These are phyloP conservation scores for Centaurea solstitialis DNA, from an alignment of 129 eudicot genomes.

Conservation along the genomic window DNA sequence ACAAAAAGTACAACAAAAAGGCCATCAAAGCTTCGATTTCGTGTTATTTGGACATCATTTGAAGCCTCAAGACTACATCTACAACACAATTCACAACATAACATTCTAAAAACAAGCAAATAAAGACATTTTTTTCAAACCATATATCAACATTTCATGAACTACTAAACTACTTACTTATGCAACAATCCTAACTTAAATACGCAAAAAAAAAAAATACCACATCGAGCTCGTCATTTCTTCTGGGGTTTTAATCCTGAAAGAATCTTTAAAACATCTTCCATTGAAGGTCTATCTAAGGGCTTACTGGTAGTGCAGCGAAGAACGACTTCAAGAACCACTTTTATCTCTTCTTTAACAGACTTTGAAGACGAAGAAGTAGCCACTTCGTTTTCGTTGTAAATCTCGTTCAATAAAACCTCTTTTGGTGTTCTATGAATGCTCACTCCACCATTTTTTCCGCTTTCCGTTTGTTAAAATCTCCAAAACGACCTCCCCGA, in stretches of 20 bases:
- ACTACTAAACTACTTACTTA: constrained; percentile 14
- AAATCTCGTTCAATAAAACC: constrained; percentile 50
- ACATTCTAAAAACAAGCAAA: constrained; percentile 31
- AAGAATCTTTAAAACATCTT: constrained; percentile 63
- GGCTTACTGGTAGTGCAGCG: constrained; percentile 62
- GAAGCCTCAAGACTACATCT: constrained; percentile 5
- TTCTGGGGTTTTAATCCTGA: constrained; percentile 42
- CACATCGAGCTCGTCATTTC: constrained; percentile 15
- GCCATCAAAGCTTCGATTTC: constrained; percentile 5
- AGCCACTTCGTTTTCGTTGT: constrained; percentile 49
- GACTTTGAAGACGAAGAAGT: constrained; percentile 40
- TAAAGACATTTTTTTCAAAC: constrained; percentile 23
- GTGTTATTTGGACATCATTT: constrained; percentile 18
- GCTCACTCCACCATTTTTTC: constrained; percentile 47
- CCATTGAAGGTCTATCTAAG: constrained; percentile 71
- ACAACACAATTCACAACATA: constrained; percentile 6
- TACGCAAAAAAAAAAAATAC: constrained; percentile 6
- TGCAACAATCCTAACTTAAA: constrained; percentile 4
- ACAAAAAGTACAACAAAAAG: constrained; percentile 1
- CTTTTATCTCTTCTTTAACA: constrained; percentile 49
- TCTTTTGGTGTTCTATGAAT: constrained; percentile 44
- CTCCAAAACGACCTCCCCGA: constrained; percentile 70
- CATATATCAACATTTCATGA: constrained; percentile 28
- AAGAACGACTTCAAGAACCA: constrained; percentile 59
- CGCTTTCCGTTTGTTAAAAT: constrained; percentile 67